Conservation (phyloP, 2,329 filamentous ascomycete genomes). For the Chalaropsis thielavioides region DNA sequence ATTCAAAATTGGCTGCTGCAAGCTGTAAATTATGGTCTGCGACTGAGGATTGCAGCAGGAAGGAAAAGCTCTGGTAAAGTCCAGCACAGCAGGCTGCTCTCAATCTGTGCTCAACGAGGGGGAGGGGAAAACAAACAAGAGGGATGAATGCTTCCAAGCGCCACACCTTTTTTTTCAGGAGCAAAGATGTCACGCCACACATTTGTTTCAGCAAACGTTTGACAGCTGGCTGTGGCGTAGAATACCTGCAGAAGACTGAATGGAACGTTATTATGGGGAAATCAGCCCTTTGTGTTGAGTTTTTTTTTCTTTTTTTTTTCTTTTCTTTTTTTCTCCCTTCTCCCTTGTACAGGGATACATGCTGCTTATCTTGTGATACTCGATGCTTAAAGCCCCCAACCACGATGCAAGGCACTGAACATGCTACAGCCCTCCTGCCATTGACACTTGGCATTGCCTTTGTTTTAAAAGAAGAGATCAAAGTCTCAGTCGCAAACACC, state of each 20-base stretch:
- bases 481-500: not conserved
- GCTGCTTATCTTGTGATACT: not conserved
- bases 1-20: not conserved
- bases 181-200: not conserved
- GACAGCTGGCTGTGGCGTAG: conserved; percentile 1
- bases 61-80: too few species aligned
- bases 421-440: too few species aligned
- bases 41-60: too few species aligned
- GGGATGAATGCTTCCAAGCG: too few species aligned
- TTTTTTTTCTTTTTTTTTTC: not conserved
- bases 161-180: too few species aligned
- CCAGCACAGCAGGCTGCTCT: too few species aligned
- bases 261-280: not conserved
- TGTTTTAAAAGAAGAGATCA: not conserved
- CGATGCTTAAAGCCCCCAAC: not conserved
- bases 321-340: not conserved
- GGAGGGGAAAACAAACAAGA: too few species aligned
- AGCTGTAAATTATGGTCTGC: not conserved
- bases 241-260: not conserved
- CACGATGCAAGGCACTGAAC: not conserved
- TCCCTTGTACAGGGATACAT: not conserved
- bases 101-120: too few species aligned
- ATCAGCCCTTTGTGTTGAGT: not conserved
- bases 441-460: too few species aligned
- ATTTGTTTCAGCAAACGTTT: not conserved